Percentiles rank a stretch among this genome's conserved stretches.
Conservation (phyloP, 805 yeast species). For the Middelhovenomyces tepae region DNA sequence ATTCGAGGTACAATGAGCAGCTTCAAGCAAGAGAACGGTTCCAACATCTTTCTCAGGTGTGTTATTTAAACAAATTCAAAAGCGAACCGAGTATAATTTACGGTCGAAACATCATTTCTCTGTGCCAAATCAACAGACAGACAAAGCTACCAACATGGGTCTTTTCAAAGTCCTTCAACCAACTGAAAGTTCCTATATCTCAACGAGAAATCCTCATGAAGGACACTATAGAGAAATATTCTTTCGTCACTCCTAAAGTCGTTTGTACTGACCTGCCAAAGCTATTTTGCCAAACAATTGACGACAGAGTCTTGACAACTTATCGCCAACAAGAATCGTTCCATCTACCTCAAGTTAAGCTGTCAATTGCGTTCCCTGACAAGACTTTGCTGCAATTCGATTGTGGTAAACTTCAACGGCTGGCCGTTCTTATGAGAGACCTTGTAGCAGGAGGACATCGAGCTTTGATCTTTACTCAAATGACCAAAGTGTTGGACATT, state of each 20-base stretch:
- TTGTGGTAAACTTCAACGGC: slow-evolving; percentile 89
- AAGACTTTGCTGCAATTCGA: slow-evolving; percentile 86
- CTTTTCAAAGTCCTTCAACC: neutral
- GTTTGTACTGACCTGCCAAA: slow-evolving; percentile 60
- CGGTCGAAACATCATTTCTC: slow-evolving; percentile 44
- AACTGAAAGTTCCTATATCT: slow-evolving; percentile 12
- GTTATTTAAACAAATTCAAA: slow-evolving; percentile 52
- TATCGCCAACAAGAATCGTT: slow-evolving; percentile 36
- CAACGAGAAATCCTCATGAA: slow-evolving; percentile 32
- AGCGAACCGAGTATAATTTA: slow-evolving; percentile 50
- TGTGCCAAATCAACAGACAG: slow-evolving; percentile 28
- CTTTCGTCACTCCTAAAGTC: slow-evolving; percentile 81
- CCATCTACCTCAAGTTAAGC: slow-evolving; percentile 75
- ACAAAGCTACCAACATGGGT: slow-evolving; percentile 7
- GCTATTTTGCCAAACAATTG: no score
- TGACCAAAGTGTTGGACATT: slow-evolving; percentile 93
- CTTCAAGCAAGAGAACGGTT: slow-evolving; percentile 43
- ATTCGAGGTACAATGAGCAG: slow-evolving; percentile 49
- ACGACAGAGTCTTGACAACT: neutral
- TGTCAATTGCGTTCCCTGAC: slow-evolving; percentile 94
- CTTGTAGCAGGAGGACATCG: slow-evolving; percentile 84
- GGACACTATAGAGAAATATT: slow-evolving; percentile 59
- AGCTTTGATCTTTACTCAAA: slow-evolving; percentile 92
- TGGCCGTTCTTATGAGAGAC: slow-evolving; percentile 67
- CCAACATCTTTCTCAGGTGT: slow-evolving; percentile 36